Evolutionary conservation across 768 basidiomycete genomes (phyloP), one percentile per base, ranked within the genome.

Genomic region (Auriscalpium vulgare): DNA sequence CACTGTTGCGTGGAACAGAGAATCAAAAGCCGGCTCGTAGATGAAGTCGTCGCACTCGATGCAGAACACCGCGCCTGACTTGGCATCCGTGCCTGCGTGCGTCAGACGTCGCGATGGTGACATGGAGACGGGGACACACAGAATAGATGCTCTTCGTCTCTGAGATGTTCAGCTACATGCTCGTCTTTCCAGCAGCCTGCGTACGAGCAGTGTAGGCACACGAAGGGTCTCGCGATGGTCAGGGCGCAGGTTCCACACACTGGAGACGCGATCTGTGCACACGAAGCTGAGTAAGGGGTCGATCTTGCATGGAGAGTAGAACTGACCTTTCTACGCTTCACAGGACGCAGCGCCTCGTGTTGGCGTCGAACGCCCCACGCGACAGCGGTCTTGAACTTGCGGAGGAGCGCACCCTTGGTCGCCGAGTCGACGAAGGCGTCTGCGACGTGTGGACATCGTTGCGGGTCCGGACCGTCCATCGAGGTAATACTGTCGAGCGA

Each of bases 51-150:
- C 76, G 70, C 92, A 95, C 37, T 76, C 72, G 2, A 72, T 67
- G 66, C 93, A 95, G 64, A 80, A 94, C 2, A 94, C 71, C 10
- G 75, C 74, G n/a, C 93, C 92, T 0, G 84, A 79, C 60, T 79
- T 81, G 4, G 81, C 74, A 67, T 95, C 91, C 29, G 82, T 80
- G 63, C 86, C 92, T 94, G 62, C 14, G 11, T 9, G 40, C 16
- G 45, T 17, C 19, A 45, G 23, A 37, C 14, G 43, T 29, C 38
- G 19, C 16, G 13, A 34, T 21, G 47, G 49, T 7, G 37, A 35
- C 19, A 47, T 17, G 52, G 47, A 47, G 50, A 36, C 14, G 79
- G 47, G 21, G 13, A 13, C 87, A 59, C 51, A 88, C 90, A 84
- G 63, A 90, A 87, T 9, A 65, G 63, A 69, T 93, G 90, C 1